Conservation (phyloP, 2,329 filamentous ascomycete genomes). For the Beauveria rudraprayagi region DNA sequence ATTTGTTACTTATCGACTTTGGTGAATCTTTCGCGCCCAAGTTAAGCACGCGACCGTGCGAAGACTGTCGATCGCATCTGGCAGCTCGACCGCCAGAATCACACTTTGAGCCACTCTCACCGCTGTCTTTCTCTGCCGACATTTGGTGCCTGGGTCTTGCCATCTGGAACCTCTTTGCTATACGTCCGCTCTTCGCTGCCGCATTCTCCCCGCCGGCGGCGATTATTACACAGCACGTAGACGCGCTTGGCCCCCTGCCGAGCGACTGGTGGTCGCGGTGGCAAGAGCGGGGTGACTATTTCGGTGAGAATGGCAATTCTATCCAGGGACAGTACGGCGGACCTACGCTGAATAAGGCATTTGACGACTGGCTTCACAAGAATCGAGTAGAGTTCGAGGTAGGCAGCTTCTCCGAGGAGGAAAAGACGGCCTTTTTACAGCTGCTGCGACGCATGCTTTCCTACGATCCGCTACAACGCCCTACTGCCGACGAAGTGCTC, state of each 20-base stretch:
- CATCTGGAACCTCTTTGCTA: slow-evolving; percentile 18
- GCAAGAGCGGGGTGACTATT: slow-evolving; percentile 2
- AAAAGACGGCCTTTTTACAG: slow-evolving; percentile 18
- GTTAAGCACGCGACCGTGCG: slow-evolving; percentile 16
- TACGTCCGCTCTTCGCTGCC: slow-evolving; percentile 17
- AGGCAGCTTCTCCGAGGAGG: slow-evolving; percentile 16
- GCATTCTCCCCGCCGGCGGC: slow-evolving; percentile 13
- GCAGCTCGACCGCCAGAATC: slow-evolving; percentile 10
- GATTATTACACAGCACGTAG: slow-evolving; percentile 18
- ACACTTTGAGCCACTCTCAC: slow-evolving; percentile 1
- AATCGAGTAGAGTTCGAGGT: slow-evolving; percentile 1
- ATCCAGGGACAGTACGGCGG: slow-evolving; percentile 10
- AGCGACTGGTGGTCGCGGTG: slow-evolving; percentile 10
- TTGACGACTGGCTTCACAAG: neutral
- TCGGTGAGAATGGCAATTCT: neutral
- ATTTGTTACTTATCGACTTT: slow-evolving; percentile 25
- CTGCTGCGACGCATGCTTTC: slow-evolving; percentile 24
- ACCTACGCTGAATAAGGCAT: slow-evolving; percentile 17
- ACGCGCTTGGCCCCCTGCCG: slow-evolving; percentile 16
- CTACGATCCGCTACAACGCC: slow-evolving; percentile 21
- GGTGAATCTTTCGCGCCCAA: slow-evolving; percentile 22
- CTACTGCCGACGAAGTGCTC: slow-evolving; percentile 22
- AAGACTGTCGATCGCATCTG: slow-evolving; percentile 15
- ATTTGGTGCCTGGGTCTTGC: slow-evolving; percentile 17
- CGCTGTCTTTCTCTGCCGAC: slow-evolving; percentile 13